Evolutionary conservation across 805 yeast genomes (phyloP).

Genomic region (Candida anglica): DNA sequence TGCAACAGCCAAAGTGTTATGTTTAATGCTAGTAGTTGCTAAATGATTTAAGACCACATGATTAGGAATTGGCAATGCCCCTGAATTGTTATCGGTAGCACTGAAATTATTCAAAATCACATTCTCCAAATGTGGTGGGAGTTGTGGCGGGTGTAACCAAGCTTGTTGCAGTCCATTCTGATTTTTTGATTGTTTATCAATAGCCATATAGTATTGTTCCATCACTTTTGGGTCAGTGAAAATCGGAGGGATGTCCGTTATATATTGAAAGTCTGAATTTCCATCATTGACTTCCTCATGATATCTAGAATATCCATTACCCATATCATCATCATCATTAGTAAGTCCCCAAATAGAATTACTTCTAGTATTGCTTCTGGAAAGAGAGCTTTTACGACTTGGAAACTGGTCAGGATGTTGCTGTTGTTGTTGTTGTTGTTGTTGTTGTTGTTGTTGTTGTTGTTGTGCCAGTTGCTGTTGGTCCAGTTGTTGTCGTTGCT

Average conservation of each 20-base stretch:
- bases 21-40: constrained; percentile 94
- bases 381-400: constrained; percentile 27
- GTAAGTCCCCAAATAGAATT: constrained; percentile 64
- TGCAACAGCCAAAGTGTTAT: constrained; percentile 91
- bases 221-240: constrained; percentile 82
- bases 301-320: constrained; percentile 72
- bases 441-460: constrained; percentile 4
- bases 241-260: constrained; percentile 73
- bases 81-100: constrained; percentile 68
- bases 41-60: constrained; percentile 91
- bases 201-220: constrained; percentile 79
- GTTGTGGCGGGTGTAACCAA: constrained; percentile 88
- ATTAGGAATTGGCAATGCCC: constrained; percentile 89
- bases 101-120: constrained; percentile 78
- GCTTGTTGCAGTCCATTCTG: constrained; percentile 53
- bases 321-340: constrained; percentile 76
- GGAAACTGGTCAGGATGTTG: constrained; percentile 7
- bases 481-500: no score
- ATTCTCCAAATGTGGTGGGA: constrained; percentile 94
- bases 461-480: constrained; percentile 8
- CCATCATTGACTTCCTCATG: constrained; percentile 51
- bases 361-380: constrained; percentile 30
- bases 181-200: constrained; percentile 65
- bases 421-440: constrained; percentile 5
- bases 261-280: constrained; percentile 37